A percentile compares a stretch with the other conserved stretches of the same genome.
Conservation (phyloP, 148 eudicot species). For the Camellia granthamiana region DNA sequence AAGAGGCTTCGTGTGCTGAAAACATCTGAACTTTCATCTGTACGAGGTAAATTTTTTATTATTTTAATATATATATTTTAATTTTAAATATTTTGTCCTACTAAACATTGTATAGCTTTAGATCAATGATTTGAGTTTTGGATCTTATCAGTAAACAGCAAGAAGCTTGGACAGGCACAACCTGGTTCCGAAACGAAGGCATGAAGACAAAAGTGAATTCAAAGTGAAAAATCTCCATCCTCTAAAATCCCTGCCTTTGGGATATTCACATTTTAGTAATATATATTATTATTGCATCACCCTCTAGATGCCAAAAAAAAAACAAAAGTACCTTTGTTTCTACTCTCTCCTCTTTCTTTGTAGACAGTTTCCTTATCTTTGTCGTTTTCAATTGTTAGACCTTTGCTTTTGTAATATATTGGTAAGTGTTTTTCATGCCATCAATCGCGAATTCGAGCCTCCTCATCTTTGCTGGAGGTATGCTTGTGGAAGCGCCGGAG, state of each 20-base stretch:
- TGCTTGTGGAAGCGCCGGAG: no score
- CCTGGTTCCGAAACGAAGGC: neutral
- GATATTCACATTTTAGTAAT: neutral
- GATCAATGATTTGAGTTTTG: neutral
- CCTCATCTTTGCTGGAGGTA: no score
- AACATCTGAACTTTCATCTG: conserved; percentile 56
- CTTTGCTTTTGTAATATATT: no score
- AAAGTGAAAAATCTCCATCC: neutral
- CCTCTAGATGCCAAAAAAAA: no score
- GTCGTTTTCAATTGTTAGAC: no score
- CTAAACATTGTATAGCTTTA: neutral
- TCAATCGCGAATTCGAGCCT: no score
- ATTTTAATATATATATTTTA: neutral
- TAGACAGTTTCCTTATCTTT: no score
- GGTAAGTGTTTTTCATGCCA: no score
- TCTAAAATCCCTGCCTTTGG: neutral
- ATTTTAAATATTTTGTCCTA: neutral
- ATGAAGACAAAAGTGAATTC: neutral
- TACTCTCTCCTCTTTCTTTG: no score
- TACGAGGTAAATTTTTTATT: conserved; percentile 41
- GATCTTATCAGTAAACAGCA: neutral
- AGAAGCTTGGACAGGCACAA: neutral
- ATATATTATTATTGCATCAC: no score
- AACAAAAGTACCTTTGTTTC: no score
- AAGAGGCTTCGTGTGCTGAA: conserved; percentile 81